Evolutionary conservation across 306 rosid genomes (phyloP).

Genomic region (Abrus precatorius): DNA sequence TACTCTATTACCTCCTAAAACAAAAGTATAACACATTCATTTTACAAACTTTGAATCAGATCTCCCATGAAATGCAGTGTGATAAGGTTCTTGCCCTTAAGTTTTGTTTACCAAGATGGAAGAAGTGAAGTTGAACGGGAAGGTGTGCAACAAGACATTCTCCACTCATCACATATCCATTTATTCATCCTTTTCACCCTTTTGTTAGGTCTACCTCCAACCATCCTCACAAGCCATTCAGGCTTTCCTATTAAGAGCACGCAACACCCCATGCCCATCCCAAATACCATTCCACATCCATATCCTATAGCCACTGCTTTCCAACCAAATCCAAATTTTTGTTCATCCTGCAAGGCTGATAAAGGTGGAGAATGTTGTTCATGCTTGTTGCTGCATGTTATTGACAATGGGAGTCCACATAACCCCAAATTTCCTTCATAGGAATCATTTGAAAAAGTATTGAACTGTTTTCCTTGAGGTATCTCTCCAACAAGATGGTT

Average conservation of each 20-base stretch:
- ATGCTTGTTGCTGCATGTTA: background rate
- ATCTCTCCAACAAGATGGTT: constrained; percentile 49
- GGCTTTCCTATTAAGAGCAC: constrained; percentile 30
- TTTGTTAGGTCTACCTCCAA: background rate
- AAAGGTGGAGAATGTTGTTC: background rate
- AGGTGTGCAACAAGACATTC: too few species aligned
- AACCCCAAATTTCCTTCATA: constrained; percentile 48
- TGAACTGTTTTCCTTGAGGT: constrained; percentile 56
- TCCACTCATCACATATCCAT: background rate
- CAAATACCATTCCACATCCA: constrained; percentile 52
- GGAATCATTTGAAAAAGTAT: constrained; percentile 47
- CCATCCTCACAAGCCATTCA: constrained; percentile 11
- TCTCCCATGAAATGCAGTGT: too few species aligned
- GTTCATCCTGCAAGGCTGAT: background rate
- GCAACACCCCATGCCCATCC: constrained; percentile 35
- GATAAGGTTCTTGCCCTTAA: too few species aligned
- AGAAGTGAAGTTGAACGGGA: too few species aligned
- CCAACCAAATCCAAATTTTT: constrained; percentile 47
- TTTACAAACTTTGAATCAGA: too few species aligned
- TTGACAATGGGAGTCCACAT: constrained; percentile 51
- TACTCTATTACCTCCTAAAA: too few species aligned
- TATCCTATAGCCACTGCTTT: constrained; percentile 47
- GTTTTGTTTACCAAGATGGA: too few species aligned
- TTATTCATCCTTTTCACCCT: background rate
- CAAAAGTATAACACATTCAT: too few species aligned